Base-by-base conservation (phyloP, 441 rosid species). In the Eruca vesicaria region DNA sequence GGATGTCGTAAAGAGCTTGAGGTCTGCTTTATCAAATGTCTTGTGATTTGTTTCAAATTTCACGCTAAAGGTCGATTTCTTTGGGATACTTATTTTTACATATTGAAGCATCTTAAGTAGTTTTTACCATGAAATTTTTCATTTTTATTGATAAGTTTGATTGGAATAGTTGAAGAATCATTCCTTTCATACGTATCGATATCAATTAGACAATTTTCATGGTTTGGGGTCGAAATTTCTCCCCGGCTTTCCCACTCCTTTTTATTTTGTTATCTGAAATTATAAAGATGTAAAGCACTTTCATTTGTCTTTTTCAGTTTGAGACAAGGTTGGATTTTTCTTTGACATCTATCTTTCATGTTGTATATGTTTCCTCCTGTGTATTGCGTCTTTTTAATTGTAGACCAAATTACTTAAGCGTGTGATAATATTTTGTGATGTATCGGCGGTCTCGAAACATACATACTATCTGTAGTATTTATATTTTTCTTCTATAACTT, bases 1-100 rank as follows among this genome's bases (percentile, higher is more conserved):
- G 77, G 91, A 91, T 77, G 75, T 91, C 45, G 91, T 83, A 55
- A 87, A 83, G 73, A 85, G 83, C 38, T 83, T 93, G 41, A 86
- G 88, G 63, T 50, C 61, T 80, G 79, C 84, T 67, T 76, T 85
- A 9, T 53, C 72, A 36, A 81, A 88, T 79, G 80, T 88, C 80
- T 77, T 77, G 82, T 84, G 82, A 84, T 53, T 43, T 59, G 28
- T 38, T 53, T 19, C 18, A 52, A 19, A 16, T 26, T 31, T 50
- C 61, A 68, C 60, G 61, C 12, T 16, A 23, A 58, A 59, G 6
- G 14, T 45, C 0, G 3, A 38, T 38, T 65, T 55, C 33, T 65
- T 19, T 29, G 20, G 41, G 35, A 66, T 14, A 73, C 41, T 43
- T 57, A 14, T 32, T 57, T 15, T 29, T 50, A 35, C 68, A 35